Evolutionary conservation across 495 filamentous ascomycete species (phyloP), one percentile per base, ranked within the genome.

Genomic region (Penicillium dipodomyicola): DNA sequence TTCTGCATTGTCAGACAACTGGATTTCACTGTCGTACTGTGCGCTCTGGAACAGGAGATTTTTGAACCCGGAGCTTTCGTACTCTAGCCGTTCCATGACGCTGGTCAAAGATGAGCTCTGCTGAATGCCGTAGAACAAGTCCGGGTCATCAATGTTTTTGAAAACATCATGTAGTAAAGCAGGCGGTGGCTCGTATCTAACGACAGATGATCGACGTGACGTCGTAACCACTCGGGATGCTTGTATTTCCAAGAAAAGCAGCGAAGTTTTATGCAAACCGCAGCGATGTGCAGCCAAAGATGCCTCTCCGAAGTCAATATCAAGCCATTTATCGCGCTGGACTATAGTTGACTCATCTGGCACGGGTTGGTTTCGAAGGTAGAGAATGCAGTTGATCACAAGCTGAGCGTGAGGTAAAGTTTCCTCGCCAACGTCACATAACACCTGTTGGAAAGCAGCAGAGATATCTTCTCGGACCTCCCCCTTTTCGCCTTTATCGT

Each of bases 61-160:
- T 65, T 96, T 96, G 59, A 86, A 79, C 0, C 92, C 92, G 59
- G 94, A 86, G 43, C 84, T 81, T 72, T 98, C 95, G 64, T 96
- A 93, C 61, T 96, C 92, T n/a, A 97, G 80, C 27, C 86, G 84
- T 25, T 88, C 83, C 60, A 96, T 79, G 8, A 97, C 86, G 0
- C 87, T 87, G 15, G 80, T 76, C 40, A 98, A 73, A 45, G 84
- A 89, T 11, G 90, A 82, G 22, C 80, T 82, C 67, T 95, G 89
- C 46, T 87, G 81, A 20, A 97, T 85, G n/a, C 94, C 94, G 64
- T 98, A 97, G 68, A 92, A 97, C 17, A 92, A 84, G 67, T 98
- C 94, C 14, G 92, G 92, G 67, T 98, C 94, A 69, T 96, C 92
- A 37, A 97, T 87, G 55, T 90, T 89, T 69, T 87, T 87, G 67